Evolutionary conservation across 176 grass and related monocot genomes (phyloP), one percentile per base, ranked within the genome.

Genomic region (Paspalum notatum): DNA sequence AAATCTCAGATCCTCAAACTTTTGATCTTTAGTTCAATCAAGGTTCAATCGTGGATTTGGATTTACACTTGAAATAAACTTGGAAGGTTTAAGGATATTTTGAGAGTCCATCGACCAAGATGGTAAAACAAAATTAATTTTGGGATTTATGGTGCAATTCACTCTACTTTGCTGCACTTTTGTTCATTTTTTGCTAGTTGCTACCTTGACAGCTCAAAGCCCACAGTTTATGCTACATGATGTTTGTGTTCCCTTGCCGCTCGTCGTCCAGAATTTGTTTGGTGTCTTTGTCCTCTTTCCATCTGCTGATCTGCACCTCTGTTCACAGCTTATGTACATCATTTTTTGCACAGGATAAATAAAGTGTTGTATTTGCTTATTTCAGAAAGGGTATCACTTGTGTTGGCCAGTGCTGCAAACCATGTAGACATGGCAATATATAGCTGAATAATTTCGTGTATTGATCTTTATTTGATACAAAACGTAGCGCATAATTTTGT

Each of bases 391-490:
- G 32, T 32, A 3, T 65, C 38, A 18, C 68, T 71, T 51, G 1
- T 9, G 46, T 37, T 32, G 7, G 14, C 24, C 15, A 8, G 41
- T 37, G 10, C 25, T 44, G 22, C 6, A 11, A 21, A 42, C 0
- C 54, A 27, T 9, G 22, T 21, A 70, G 9, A 8, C 8, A 16
- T 44, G 41, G 9, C 17, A 45, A 63, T 12, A 14, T 0, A 12
- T 4, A 46, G 27, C 16, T 43, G 57, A 47, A 68, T 2, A 40
- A 58, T 46, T 67, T 18, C 2, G 5, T 49, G 16, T 55, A 38
- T 4, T 41, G 15, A 5, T 62, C 20, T 66, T 73, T 65, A 37
- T 15, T 74, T 49, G 12, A 73, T 71, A 73, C 58, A 80, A 80
- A 85, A 1, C 6, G 6, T 48, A 66, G 12, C 22, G 55, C 65